Percentiles rank a stretch among this genome's conserved stretches.
These are phyloP conservation scores for Symmetrospora coprosmae DNA, from an alignment of 768 basidiomycete genomes.

Conservation along the genomic window DNA sequence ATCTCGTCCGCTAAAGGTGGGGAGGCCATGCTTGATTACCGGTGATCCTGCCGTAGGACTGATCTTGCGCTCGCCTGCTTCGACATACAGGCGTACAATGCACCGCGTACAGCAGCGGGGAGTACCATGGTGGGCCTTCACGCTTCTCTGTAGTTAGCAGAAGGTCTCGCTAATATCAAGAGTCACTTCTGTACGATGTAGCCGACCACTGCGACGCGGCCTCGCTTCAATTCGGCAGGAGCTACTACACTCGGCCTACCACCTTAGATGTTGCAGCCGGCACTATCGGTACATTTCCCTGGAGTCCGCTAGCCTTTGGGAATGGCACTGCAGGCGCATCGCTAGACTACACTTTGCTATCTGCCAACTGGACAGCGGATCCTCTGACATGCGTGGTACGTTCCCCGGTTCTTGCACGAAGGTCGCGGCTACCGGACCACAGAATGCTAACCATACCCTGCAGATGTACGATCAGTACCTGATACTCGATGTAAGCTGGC, in stretches of 20 bases:
- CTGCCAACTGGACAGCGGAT: conserved; percentile 18
- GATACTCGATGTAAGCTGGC: too few species aligned
- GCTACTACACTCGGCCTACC: conserved; percentile 12
- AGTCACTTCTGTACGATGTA: too few species aligned
- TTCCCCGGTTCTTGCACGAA: not conserved
- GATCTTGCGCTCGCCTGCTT: not conserved
- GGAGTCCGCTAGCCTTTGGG: conserved; percentile 13
- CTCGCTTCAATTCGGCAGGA: conserved; percentile 10
- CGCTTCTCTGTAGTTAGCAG: too few species aligned
- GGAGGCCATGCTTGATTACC: not conserved
- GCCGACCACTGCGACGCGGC: conserved; percentile 14
- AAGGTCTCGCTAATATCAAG: too few species aligned
- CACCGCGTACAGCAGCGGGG: not conserved
- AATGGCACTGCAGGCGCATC: conserved; percentile 7
- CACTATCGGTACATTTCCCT: conserved; percentile 20
- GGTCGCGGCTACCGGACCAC: too few species aligned
- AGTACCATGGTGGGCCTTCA: not conserved
- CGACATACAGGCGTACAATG: not conserved
- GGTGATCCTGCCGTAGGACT: not conserved
- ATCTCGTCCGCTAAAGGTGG: conserved; percentile 7
- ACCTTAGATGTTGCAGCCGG: not conserved
- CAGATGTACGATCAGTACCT: conserved; percentile 24
- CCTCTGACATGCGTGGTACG: conserved; percentile 13
- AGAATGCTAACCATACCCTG: not conserved
- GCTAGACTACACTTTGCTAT: conserved; percentile 18